A percentile compares a stretch with the other conserved stretches of the same genome.
phyloP scores from a whole-genome alignment of 495 filamentous ascomycete species.

The Penicillium verhagenii region DNA sequence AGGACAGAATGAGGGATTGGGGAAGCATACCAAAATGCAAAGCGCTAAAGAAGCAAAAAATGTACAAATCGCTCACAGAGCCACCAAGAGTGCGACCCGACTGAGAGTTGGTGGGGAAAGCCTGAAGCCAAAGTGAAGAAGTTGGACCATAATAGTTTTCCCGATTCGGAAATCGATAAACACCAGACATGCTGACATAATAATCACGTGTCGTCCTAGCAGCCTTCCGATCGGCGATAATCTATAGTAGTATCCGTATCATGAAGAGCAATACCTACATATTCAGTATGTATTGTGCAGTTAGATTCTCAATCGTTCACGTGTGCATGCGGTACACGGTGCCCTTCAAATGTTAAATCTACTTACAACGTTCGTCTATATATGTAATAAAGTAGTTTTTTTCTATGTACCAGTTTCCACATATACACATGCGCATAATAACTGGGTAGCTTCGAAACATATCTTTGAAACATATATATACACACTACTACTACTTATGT shows the following conservation, averaged over 20 bases:
- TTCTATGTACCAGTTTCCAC: no score
- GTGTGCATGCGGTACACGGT: no score
- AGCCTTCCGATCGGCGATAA: background rate
- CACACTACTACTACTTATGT: no score
- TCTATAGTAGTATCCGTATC: no score
- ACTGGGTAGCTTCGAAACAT: no score
- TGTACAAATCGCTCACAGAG: slow-evolving; percentile 24
- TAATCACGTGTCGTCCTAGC: slow-evolving; percentile 17
- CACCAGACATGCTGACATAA: slow-evolving; percentile 36
- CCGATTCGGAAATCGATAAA: slow-evolving; percentile 46
- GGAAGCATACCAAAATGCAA: slow-evolving; percentile 27
- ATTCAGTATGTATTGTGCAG: no score
- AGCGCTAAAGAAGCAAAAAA: slow-evolving; percentile 30
- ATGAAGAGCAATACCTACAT: no score
- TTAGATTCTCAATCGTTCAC: no score
- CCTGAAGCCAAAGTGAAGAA: slow-evolving; percentile 25
- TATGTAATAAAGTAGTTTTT: no score
- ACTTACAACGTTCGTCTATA: no score
- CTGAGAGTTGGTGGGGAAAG: slow-evolving; percentile 20
- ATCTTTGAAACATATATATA: no score
- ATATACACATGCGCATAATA: background rate
- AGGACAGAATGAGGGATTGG: background rate
- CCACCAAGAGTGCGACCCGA: slow-evolving; percentile 14
- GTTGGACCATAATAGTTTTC: slow-evolving; percentile 37
- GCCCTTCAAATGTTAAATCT: no score